These are phyloP conservation scores for Fraxinus nigra DNA, from an alignment of 305 asterid species.

Conservation along the genomic window DNA sequence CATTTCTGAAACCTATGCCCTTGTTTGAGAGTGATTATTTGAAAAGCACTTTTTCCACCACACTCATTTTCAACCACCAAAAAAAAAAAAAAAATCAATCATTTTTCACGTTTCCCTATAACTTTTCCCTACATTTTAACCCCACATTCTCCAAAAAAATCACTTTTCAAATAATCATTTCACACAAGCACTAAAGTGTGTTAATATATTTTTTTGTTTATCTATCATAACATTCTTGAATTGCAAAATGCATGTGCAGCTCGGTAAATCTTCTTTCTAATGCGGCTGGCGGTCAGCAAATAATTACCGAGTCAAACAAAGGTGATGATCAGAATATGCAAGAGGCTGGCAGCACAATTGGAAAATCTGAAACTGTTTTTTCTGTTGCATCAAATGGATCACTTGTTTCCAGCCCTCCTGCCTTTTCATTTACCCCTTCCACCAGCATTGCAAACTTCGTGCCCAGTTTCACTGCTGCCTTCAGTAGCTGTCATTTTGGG, in stretches of 20 bases:
- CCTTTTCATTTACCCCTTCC: slow-evolving; percentile 32
- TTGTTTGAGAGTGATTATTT: neutral
- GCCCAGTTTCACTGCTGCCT: slow-evolving; percentile 25
- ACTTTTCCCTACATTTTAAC: too few relatives aligned
- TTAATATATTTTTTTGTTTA: neutral
- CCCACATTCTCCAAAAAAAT: neutral
- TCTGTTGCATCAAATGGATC: slow-evolving; percentile 31
- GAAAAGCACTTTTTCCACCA: neutral
- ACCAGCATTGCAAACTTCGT: slow-evolving; percentile 27
- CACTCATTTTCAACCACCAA: neutral
- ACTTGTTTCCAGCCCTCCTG: slow-evolving; percentile 17
- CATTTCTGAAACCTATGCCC: neutral
- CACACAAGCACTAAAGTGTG: neutral
- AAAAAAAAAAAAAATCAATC: too few relatives aligned
- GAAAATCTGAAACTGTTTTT: slow-evolving; percentile 26
- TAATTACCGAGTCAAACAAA: slow-evolving; percentile 27
- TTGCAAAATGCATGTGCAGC: slow-evolving; percentile 32
- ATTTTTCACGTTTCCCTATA: too few relatives aligned
- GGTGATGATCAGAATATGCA: slow-evolving; percentile 19
- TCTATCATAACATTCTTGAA: neutral
- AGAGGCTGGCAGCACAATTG: slow-evolving; percentile 33
- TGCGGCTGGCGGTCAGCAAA: slow-evolving; percentile 21
- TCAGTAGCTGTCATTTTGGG: slow-evolving; percentile 33
- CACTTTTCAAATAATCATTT: neutral
- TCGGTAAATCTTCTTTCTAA: slow-evolving; percentile 24